Evolutionary conservation across 108 stramenopile species (phyloP).

Genomic region (Pseudonitzschia delicatissima): DNA sequence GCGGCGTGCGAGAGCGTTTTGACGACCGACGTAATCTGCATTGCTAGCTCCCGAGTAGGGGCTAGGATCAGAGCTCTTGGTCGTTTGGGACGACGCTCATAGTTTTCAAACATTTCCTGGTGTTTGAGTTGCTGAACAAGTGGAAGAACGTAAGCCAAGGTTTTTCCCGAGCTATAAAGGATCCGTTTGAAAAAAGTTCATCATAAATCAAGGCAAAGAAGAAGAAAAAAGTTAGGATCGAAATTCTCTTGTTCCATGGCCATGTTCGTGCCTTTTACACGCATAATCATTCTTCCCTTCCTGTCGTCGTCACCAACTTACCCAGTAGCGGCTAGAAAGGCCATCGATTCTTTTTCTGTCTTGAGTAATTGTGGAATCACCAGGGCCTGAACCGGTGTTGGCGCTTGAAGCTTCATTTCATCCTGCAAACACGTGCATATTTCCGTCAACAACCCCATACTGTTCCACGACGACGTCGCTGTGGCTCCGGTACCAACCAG

Average conservation of each 20-base stretch:
- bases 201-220: no score
- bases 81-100: conserved; percentile 67
- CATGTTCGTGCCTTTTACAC: no score
- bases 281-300: no score
- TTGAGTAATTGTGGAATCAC: conserved; percentile 73
- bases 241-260: no score
- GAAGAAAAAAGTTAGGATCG: background rate
- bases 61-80: conserved; percentile 89
- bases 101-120: conserved; percentile 63
- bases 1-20: conserved; percentile 80
- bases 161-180: conserved; percentile 58
- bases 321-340: conserved; percentile 91
- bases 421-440: conserved; percentile 44
- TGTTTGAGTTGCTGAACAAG: conserved; percentile 77
- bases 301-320: no score
- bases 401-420: conserved; percentile 32
- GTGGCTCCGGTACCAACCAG: background rate
- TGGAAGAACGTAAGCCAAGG: conserved; percentile 85
- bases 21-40: conserved; percentile 86
- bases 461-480: conserved; percentile 47
- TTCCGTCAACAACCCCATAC: conserved; percentile 65
- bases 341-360: conserved; percentile 24
- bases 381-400: conserved; percentile 78
- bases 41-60: conserved; percentile 91
- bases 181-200: background rate